A percentile compares a stretch with the other conserved stretches of the same genome.
Evolutionary conservation across 257 asterid genomes (phyloP).

Genomic region (Voacanga thouarsii): DNA sequence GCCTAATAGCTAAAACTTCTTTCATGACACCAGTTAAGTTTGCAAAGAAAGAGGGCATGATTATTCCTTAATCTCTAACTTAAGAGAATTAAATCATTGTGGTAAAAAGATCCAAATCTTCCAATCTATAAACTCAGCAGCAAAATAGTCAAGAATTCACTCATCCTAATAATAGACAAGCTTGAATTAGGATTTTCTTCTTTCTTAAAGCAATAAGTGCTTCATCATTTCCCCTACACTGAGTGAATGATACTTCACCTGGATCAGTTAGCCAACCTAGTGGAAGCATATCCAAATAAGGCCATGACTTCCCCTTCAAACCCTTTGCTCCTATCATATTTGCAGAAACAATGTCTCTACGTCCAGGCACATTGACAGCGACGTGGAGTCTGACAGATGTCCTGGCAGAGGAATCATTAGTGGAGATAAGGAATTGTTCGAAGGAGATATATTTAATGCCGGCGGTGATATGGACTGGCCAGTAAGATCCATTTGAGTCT

Average conservation of each 20-base stretch:
- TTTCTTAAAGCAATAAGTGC: neutral
- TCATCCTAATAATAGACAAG: neutral
- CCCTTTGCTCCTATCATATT: conserved; percentile 75
- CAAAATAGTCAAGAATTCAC: neutral
- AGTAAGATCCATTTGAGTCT: conserved; percentile 10
- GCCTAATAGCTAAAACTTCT: neutral
- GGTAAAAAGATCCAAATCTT: neutral
- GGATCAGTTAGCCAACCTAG: conserved; percentile 84
- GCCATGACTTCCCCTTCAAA: conserved; percentile 88
- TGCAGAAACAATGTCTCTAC: conserved; percentile 77
- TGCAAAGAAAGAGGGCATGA: neutral
- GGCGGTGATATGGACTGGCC: conserved; percentile 11
- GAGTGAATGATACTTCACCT: conserved; percentile 34
- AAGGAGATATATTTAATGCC: conserved; percentile 5
- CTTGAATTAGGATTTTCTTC: neutral
- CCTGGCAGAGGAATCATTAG: conserved; percentile 26
- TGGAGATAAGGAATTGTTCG: conserved; percentile 24
- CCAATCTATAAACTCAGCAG: neutral
- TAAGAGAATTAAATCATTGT: neutral
- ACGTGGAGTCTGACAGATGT: conserved; percentile 18
- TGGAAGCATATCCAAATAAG: conserved; percentile 97
- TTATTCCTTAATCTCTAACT: neutral
- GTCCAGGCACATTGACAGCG: conserved; percentile 32
- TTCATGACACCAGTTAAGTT: neutral
- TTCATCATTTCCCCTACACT: no score